Conservation (phyloP, 129 eudicot species). For the Flaveria ramosissima region DNA sequence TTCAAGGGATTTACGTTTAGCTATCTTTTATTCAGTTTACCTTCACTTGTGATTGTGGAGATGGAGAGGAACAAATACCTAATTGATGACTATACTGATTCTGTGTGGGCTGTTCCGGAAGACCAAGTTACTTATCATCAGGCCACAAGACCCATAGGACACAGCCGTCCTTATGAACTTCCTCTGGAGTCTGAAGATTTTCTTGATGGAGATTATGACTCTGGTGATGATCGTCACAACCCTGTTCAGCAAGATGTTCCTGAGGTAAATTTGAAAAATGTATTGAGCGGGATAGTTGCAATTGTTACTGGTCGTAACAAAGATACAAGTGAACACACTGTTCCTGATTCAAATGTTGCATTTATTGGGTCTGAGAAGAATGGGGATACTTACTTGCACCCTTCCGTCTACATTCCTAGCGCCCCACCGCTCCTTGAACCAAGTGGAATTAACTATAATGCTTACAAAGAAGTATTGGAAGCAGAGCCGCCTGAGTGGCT, state of each 20-base stretch:
- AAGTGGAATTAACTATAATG: constrained; percentile 51
- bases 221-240: constrained; percentile 41
- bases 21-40: neutral
- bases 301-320: constrained; percentile 82
- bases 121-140: constrained; percentile 22
- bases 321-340: constrained; percentile 25
- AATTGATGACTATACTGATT: constrained; percentile 55
- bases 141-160: constrained; percentile 5
- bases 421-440: constrained; percentile 92
- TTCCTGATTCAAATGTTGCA: constrained; percentile 57
- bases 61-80: constrained; percentile 48
- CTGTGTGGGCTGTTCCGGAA: constrained; percentile 51
- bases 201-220: constrained; percentile 48
- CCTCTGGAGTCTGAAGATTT: constrained; percentile 53
- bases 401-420: constrained; percentile 90
- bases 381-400: constrained; percentile 75
- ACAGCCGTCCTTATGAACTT: constrained; percentile 30
- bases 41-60: constrained; percentile 52
- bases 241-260: constrained; percentile 38
- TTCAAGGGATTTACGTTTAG: too few species aligned
- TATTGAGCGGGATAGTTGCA: constrained; percentile 71
- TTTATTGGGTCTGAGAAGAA: constrained; percentile 77
- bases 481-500: constrained; percentile 98
- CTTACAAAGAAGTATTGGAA: constrained; percentile 85
- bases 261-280: constrained; percentile 84